Percentiles rank a stretch among this genome's conserved stretches.
Conservation (phyloP, 768 basidiomycete species). For the Lactarius quietus region DNA sequence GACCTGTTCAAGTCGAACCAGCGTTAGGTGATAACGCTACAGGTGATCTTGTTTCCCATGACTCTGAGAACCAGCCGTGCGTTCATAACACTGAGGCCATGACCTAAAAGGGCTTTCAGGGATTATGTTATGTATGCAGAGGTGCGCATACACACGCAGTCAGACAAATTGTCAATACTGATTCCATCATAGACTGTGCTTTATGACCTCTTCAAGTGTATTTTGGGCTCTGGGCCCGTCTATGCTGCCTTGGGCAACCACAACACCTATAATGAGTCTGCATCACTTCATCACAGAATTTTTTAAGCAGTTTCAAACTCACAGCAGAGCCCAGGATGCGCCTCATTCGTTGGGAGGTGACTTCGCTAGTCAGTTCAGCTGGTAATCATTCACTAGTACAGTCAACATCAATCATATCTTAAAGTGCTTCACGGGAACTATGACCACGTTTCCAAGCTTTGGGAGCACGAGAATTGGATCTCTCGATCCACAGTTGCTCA, state of each 20-base stretch:
- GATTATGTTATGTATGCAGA: slow-evolving; percentile 60
- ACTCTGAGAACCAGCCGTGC: slow-evolving; percentile 52
- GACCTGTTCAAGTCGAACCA: too few species aligned
- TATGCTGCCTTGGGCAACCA: slow-evolving; percentile 78
- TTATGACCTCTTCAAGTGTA: slow-evolving; percentile 61
- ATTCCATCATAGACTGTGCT: slow-evolving; percentile 46
- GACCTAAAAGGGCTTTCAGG: slow-evolving; percentile 33
- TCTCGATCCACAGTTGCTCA: slow-evolving; percentile 49
- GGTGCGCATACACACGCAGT: slow-evolving; percentile 35
- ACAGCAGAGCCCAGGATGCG: slow-evolving; percentile 53
- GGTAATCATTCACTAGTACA: slow-evolving; percentile 37
- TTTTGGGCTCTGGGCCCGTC: slow-evolving; percentile 63
- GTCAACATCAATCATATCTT: neutral
- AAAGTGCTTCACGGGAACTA: slow-evolving; percentile 55
- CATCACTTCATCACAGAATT: neutral
- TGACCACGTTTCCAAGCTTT: slow-evolving; percentile 65
- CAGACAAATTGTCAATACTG: neutral
- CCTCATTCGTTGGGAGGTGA: slow-evolving; percentile 52
- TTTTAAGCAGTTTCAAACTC: neutral
- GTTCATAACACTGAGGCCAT: neutral
- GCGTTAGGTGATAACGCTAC: too few species aligned
- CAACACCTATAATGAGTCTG: slow-evolving; percentile 66
- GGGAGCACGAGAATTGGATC: slow-evolving; percentile 70
- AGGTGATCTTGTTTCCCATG: slow-evolving; percentile 75
- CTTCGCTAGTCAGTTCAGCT: slow-evolving; percentile 60